Base-by-base conservation (phyloP, 2,329 filamentous ascomycete species). In the Nothophaeocryptopus gaeumannii region DNA sequence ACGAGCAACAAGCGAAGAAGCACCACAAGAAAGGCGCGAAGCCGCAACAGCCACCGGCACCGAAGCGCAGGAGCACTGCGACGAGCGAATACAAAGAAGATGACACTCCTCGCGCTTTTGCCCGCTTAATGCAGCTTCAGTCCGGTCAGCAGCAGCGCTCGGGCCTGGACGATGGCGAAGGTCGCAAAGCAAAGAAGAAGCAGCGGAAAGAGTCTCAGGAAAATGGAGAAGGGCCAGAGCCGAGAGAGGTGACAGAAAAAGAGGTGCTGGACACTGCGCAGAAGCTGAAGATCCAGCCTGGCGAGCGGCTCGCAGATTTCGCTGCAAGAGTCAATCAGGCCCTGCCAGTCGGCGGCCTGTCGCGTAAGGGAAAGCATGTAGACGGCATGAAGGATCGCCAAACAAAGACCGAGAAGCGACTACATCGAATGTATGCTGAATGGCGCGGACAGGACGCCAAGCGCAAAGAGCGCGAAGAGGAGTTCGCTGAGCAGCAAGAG, bases 31-130 rank as follows among this genome's bases (percentile, higher is more conserved):
- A 42, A 35, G 36, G 26, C 34, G 12, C 50, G 14, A 42, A 48
- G 26, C 47, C 36, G 26, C 51, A 52, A 30, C 50, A 55, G 14
- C 49, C 14, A 8, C 20, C 20, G 7, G 4, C 20, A 7, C 47
- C 51, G 35, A 59, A 63, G 56, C 51, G 58, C 39, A 70, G 70
- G 56, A 70, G 64, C 46, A 63, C 54, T 39, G 47, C 70, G 67
- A 53, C 46, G 9, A 60, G 59, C 15, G 66, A 73, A 72, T 72
- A 84, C 77, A 71, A 75, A 32, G 69, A 79, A 34, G 84, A 95
- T 67, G 93, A 97, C 71, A 91, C 88, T 1, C 93, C 93, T 0
- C 86, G 89, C 59, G 89, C 87, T 1, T 99, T 99, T 70, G 82
- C 82, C 54, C 84, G 90, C 10, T 73, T 97, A 55, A 93, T 97